Base-by-base conservation (phyloP, 1,139 yeast species). In the Candida neerlandica region DNA sequence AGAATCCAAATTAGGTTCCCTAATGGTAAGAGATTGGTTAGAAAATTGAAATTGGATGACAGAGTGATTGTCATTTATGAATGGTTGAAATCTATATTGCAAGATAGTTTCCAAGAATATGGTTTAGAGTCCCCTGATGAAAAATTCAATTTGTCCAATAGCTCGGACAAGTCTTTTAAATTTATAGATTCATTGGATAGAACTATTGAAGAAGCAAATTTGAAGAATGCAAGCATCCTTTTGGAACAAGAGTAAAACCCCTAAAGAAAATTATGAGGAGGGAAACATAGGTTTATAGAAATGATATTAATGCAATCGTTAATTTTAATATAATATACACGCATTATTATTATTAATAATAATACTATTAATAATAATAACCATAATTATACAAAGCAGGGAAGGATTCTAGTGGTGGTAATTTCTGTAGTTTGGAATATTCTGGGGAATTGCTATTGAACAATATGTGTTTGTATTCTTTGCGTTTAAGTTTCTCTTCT, bases 1-100 rank as follows among this genome's bases (percentile, higher is more conserved):
- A 75, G 99, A 58, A 80, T 95, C 21, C 99, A 94, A 66, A 78
- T 95, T 18, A 78, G 98, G 51, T 81, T 90, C 41, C 96, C 95
- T 15, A 91, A 87, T 59, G 98, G 98, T 19, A 80, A 85, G 49
- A 75, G 98, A 54, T 70, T 86, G 12, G 86, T 94, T n/a, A 85
- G 90, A 51, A 80, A 90, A 55, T 88, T 94, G 60, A 69, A 69
- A 12, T 60, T 79, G 9, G 62, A 70, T 4, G 95, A 86, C 56
- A 69, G 75, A 4, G 88, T 95, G 0, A 55, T 54, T 9, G 48
- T 52, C 3, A 52, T 76, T 6, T 74, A 63, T 56, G 62, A 62
- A 51, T 75, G 81, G 61, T 73, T 75, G 14, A 75, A 94, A 35
- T 89, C 74, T 63, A 85, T 86, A 44, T 73, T 80, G 34, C 83